phyloP scores from a whole-genome alignment of 371 early-diverging fungal genomes.

The Syncephalastrum contaminatum region DNA sequence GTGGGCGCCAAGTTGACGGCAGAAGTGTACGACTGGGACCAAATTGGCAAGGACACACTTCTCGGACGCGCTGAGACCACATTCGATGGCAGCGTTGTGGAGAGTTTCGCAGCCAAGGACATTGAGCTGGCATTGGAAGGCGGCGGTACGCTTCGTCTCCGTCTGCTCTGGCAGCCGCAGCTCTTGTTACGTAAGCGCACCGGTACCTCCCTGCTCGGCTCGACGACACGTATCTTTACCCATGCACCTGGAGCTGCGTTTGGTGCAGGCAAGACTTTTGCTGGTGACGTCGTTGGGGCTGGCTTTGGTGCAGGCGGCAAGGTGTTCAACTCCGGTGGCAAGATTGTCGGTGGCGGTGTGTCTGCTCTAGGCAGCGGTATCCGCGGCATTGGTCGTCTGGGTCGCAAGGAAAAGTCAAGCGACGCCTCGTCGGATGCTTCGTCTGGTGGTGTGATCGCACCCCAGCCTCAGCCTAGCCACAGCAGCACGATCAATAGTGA shows the following conservation, averaged over 20 bases:
- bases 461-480: slow-evolving; percentile 8
- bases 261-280: slow-evolving; percentile 21
- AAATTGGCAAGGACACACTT: slow-evolving; percentile 62
- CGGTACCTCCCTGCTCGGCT: slow-evolving; percentile 34
- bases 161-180: slow-evolving; percentile 49
- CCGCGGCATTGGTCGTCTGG: slow-evolving; percentile 33
- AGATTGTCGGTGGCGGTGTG: slow-evolving; percentile 36
- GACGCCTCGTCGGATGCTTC: slow-evolving; percentile 10
- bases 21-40: slow-evolving; percentile 84
- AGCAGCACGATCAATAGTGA: slow-evolving; percentile 8
- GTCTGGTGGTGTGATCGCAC: not conserved
- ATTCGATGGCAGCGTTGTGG: slow-evolving; percentile 29
- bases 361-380: slow-evolving; percentile 31
- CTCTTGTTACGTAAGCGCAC: slow-evolving; percentile 43
- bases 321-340: slow-evolving; percentile 39
- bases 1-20: slow-evolving; percentile 51
- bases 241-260: slow-evolving; percentile 40
- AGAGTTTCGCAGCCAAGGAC: slow-evolving; percentile 39
- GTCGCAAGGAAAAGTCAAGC: slow-evolving; percentile 21
- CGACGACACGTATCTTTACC: slow-evolving; percentile 45
- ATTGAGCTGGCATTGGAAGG: slow-evolving; percentile 23
- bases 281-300: slow-evolving; percentile 35
- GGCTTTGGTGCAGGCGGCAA: slow-evolving; percentile 29
- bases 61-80: slow-evolving; percentile 43
- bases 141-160: slow-evolving; percentile 29